Base-by-base conservation (phyloP, 768 basidiomycete species). In the Lentinula sp. region DNA sequence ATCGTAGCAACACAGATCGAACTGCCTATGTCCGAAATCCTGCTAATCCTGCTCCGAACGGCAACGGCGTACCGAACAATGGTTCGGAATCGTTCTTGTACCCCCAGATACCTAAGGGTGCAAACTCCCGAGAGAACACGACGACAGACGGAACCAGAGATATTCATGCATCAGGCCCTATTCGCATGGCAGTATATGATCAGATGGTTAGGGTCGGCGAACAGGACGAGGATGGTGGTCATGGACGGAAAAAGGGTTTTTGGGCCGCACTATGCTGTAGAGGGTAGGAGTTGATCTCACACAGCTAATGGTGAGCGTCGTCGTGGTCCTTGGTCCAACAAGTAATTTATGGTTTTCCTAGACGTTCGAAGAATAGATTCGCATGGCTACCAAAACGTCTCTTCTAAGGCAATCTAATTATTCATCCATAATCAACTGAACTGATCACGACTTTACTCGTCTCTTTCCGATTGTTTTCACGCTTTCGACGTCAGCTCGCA, bases 1-100 rank as follows among this genome's bases (percentile, higher is more conserved):
- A 85, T 68, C 84, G 86, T 16, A 71, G 70, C 31, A 73, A 74
- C 40, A 68, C 67, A 6, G 71, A 72, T 15, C 57, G 57, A 61
- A 70, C 72, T 59, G 72, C 76, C 23, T 89, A 86, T 63, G 88
- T 83, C 23, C 80, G 86, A 43, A 79, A 79, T 60, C 87, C 86
- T 3, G 77, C 84, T 53, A 77, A 78, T 50, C 65, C 71, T 51
- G 63, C 74, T 28, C 69, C 73, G 43, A 78, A 76, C 62, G 75
- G 76, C 18, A 78, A 74, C 63, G 78, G 74, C 18, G 62, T 70
- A 54, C 80, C 79, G 55, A 70, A 79, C 60, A 85, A 84, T 57
- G 80, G 80, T 32, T 84, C 87, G 5, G 89, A 90, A 60, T 84
- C 88, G 32, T 87, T 86, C 75, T 68, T 87, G 68, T 90, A 89